Base-by-base conservation (phyloP, 805 yeast species). In the Teunomyces tritomae region DNA sequence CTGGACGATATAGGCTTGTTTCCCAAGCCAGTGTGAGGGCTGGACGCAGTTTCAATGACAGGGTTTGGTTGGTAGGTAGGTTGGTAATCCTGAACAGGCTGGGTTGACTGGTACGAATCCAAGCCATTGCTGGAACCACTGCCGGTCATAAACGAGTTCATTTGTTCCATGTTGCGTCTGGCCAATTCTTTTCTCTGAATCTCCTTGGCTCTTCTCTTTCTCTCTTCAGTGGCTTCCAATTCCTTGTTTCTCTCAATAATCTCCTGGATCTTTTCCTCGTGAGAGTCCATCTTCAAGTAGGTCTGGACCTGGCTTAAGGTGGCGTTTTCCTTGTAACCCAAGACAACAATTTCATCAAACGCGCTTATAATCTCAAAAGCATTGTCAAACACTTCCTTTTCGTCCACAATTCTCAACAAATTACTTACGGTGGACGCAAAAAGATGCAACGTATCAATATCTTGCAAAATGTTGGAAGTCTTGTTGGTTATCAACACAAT, bases 201-300 rank as follows among this genome's bases (percentile, higher is more conserved):
- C 62, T 87, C 95, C 67, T 87, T 89, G 44, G 98, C 97, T 65
- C 89, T 84, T 70, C 95, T 87, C 73, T 92, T 92, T 70, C 98
- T 85, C 70, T 92, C 97, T 71, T 94, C 99, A 47, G 89, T 84
- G 35, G 99, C 99, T 69, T 92, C 99, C 60, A 88, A 73, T 71
- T 94, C 99, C 72, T 94, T 94, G 75, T 94, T 94, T 67, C 91
- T 84, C 71, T 89, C 98, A 59, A 94, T 94, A 65, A 94, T 91
- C 65, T 94, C 97, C 75, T 94, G 98, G 63, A 95, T 92, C 76
- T 89, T 92, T 72, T 94, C 99, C 71, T 94, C 99, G 66, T 94
- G 97, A 35, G 96, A 87, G 70, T 94, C 98, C 98, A 94, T 92
- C 64, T 89, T 92, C 73, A 94, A 75, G 70, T 88, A 92, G 9